phyloP scores from a whole-genome alignment of 257 asterid genomes.

The Paraleonurus japonicus region DNA sequence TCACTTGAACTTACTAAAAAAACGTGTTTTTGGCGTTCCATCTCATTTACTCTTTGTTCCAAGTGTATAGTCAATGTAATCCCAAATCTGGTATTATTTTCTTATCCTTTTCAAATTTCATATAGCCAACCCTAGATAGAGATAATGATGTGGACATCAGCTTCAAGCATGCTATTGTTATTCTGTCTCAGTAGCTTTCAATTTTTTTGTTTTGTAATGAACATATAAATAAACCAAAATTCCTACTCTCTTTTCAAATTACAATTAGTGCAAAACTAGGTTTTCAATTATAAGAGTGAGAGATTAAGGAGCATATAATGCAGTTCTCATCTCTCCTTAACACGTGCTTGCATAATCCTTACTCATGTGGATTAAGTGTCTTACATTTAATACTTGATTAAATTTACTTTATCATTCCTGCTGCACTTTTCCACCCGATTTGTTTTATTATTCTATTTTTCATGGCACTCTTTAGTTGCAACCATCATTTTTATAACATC shows the following conservation, averaged over 20 bases:
- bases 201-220: background rate
- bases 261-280: background rate
- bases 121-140: background rate
- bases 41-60: background rate
- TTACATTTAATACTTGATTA: background rate
- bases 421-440: background rate
- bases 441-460: background rate
- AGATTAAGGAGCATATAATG: background rate
- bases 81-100: background rate
- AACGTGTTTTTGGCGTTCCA: background rate
- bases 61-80: background rate
- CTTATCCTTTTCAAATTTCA: background rate
- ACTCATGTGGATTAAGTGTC: background rate
- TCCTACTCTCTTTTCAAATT: background rate
- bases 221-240: no score
- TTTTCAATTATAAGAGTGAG: background rate
- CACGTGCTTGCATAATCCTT: background rate
- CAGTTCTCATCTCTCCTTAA: background rate
- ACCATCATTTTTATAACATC: constrained; percentile 2
- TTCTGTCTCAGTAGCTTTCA: background rate
- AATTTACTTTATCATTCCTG: background rate
- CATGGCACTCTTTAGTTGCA: background rate
- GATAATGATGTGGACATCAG: background rate
- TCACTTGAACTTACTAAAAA: background rate
- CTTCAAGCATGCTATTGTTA: background rate